A percentile compares a stretch with the other conserved stretches of the same genome.
These are phyloP conservation scores for Wickerhamiella vanderwaltii DNA, from an alignment of 805 yeast species.

Conservation along the genomic window DNA sequence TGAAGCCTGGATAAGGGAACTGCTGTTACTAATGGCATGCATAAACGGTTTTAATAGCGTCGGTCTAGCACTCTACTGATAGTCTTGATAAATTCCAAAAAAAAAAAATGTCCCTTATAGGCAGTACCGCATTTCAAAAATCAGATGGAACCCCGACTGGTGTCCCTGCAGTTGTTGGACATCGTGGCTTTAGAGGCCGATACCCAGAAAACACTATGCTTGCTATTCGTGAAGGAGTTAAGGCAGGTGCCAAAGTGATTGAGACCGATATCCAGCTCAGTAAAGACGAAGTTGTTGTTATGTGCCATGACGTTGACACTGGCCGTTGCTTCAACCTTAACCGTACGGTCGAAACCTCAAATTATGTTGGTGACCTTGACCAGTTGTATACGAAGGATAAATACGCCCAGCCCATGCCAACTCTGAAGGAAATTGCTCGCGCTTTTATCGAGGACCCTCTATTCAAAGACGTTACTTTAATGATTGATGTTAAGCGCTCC, in stretches of 20 bases:
- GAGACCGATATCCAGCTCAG: constrained; percentile 49
- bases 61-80: constrained; percentile 15
- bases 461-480: constrained; percentile 27
- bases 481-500: constrained; percentile 42
- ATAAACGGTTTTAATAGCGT: too few relatives aligned
- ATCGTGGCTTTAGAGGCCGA: constrained; percentile 28
- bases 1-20: too few relatives aligned
- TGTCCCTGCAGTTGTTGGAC: constrained; percentile 25
- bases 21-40: too few relatives aligned
- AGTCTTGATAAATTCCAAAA: neutral
- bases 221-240: constrained; percentile 38
- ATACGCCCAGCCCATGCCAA: constrained; percentile 31
- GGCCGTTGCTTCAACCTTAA: constrained; percentile 38
- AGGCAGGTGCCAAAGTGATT: constrained; percentile 35
- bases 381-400: constrained; percentile 28
- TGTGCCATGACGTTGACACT: constrained; percentile 42
- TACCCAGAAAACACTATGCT: constrained; percentile 37
- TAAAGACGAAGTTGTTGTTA: constrained; percentile 40
- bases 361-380: constrained; percentile 29
- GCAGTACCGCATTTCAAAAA: constrained; percentile 9
- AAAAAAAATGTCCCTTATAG: constrained; percentile 8
- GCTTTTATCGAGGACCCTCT: constrained; percentile 31
- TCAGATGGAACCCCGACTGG: constrained; percentile 10
- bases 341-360: constrained; percentile 30
- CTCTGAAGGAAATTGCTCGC: constrained; percentile 31